Conservation (phyloP, 345 rosid species). For the Populus pruinosa region DNA sequence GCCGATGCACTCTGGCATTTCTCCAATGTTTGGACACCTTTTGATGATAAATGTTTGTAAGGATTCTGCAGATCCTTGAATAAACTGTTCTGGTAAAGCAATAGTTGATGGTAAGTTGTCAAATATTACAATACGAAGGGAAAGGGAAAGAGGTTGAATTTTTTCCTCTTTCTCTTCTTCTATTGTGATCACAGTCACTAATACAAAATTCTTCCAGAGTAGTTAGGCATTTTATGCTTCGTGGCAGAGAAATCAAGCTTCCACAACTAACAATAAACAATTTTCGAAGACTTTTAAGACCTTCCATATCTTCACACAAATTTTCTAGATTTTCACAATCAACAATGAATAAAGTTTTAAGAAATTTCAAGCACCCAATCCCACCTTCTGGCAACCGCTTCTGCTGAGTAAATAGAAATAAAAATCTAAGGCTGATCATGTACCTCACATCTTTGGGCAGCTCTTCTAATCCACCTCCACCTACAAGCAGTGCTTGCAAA, state of each 20-base stretch:
- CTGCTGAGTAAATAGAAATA: background rate
- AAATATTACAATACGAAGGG: slow-evolving; percentile 14
- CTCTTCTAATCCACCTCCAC: background rate
- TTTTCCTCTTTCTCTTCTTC: background rate
- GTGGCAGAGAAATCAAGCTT: slow-evolving; percentile 14
- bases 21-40: slow-evolving; percentile 18
- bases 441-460: background rate
- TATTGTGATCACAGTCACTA: slow-evolving; percentile 7
- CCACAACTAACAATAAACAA: slow-evolving; percentile 13
- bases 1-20: slow-evolving; percentile 10
- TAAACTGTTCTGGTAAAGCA: slow-evolving; percentile 20
- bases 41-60: background rate
- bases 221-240: background rate
- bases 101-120: slow-evolving; percentile 2
- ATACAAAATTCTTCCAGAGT: slow-evolving; percentile 19
- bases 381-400: background rate
- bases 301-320: slow-evolving; percentile 14
- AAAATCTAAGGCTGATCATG: background rate
- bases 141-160: background rate
- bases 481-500: background rate
- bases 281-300: slow-evolving; percentile 15
- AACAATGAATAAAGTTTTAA: slow-evolving; percentile 7
- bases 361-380: slow-evolving; percentile 23
- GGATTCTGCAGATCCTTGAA: slow-evolving; percentile 13
- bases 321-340: slow-evolving; percentile 19